A percentile compares a stretch with the other conserved stretches of the same genome.
Evolutionary conservation across 805 yeast species (phyloP).

Genomic region (Sugiyamaella mastotermitis): DNA sequence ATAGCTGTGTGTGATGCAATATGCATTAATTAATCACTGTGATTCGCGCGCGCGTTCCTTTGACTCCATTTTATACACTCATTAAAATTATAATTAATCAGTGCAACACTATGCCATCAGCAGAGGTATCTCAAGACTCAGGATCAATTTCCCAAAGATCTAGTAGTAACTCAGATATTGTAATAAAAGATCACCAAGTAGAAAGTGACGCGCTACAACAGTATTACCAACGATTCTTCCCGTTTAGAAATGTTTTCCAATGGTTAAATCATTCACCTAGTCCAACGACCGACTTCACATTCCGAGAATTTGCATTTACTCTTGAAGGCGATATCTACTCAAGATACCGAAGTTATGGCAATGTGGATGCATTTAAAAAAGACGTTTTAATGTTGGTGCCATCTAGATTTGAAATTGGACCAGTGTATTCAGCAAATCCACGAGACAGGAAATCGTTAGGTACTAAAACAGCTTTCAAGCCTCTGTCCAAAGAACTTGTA

Average conservation of each 20-base stretch:
- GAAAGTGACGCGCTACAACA: constrained; percentile 12
- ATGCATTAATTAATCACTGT: too few relatives aligned
- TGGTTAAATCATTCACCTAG: constrained; percentile 87
- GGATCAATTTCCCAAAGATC: too few relatives aligned
- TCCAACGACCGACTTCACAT: constrained; percentile 68
- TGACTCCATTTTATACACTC: too few relatives aligned
- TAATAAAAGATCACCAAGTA: constrained; percentile 11
- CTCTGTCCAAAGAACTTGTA: constrained; percentile 80
- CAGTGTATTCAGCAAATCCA: constrained; percentile 85
- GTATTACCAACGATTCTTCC: constrained; percentile 44
- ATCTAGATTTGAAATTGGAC: constrained; percentile 91
- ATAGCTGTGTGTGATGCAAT: too few relatives aligned
- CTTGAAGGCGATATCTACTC: constrained; percentile 82
- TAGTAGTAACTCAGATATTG: too few relatives aligned
- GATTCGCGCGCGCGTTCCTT: too few relatives aligned
- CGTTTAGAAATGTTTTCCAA: constrained; percentile 71
- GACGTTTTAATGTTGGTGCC: constrained; percentile 73
- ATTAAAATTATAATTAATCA: too few relatives aligned
- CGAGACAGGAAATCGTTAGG: constrained; percentile 63
- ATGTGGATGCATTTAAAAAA: constrained; percentile 67
- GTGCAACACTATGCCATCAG: too few relatives aligned
- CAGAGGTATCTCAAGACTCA: too few relatives aligned
- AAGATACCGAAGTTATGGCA: constrained; percentile 73
- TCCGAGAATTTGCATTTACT: constrained; percentile 92
- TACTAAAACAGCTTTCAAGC: constrained; percentile 71